Evolutionary conservation across 768 basidiomycete genomes (phyloP), one percentile per base, ranked within the genome.

Genomic region (Termitomyces sp.): DNA sequence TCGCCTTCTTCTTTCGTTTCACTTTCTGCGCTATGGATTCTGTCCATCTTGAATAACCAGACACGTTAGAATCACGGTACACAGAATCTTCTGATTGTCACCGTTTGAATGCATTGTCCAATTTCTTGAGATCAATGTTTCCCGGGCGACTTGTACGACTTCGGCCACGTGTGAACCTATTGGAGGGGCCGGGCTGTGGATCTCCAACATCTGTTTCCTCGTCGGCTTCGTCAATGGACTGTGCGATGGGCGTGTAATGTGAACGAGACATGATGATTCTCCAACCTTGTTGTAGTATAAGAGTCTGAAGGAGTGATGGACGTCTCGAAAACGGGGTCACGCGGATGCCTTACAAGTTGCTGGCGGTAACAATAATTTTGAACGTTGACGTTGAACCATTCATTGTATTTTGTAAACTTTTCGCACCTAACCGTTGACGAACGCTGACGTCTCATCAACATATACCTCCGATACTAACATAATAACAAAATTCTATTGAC

Each of bases 91-190:
- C 37, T 34, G 40, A 46, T n/a, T 52, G 37, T 56, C 52, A 86
- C 87, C 89, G 82, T 74, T 93, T 93, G 78, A 94, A 94, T 6
- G 92, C 92, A 69, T 80, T 84, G 70, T 94, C 92, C 60, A 94
- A 71, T 68, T 91, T 91, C 45, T 84, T 82, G 60, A 94, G 75
- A 79, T 94, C 92, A 68, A 94, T 89, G 67, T 83, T 85, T 48
- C 86, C 86, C 49, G 87, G 83, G 60, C 81, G 75, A 62, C 72
- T 68, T 57, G 76, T 60, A 52, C 78, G 77, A 57, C 73, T 73
- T 56, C 70, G 73, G 56, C 75, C 70, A 66, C 71, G 73, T 67
- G 71, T 64, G 64, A 60, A 66, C 58, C 62, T 62, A 56, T 65
- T 69, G 20, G 72, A 70, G 34, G 70, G 69, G 7, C 69, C 63